phyloP scores from a whole-genome alignment of 2,329 filamentous ascomycete species.

The Coniosporium tulheliwenetii region DNA sequence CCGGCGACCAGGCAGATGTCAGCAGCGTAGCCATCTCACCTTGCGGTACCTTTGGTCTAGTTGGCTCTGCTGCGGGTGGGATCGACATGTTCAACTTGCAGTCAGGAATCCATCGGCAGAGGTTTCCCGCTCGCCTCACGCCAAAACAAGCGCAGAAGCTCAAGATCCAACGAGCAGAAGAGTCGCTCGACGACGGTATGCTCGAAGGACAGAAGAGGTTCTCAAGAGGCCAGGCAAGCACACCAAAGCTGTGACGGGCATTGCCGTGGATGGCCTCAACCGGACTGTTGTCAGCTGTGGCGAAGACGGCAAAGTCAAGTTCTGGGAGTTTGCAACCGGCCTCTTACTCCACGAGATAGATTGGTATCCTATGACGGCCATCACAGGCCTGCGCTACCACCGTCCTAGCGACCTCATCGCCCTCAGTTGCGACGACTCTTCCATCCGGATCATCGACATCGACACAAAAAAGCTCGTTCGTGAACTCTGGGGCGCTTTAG shows the following conservation, averaged over 20 bases:
- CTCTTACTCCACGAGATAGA: slow-evolving; percentile 65
- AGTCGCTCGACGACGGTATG: slow-evolving; percentile 36
- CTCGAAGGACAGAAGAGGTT: slow-evolving; percentile 22
- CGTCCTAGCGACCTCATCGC: slow-evolving; percentile 71
- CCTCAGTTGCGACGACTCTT: slow-evolving; percentile 76
- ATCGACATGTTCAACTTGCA: slow-evolving; percentile 97
- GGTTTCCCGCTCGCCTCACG: slow-evolving; percentile 68
- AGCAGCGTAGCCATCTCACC: slow-evolving; percentile 73
- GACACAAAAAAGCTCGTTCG: slow-evolving; percentile 82
- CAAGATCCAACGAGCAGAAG: slow-evolving; percentile 46
- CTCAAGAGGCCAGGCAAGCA: slow-evolving; percentile 49
- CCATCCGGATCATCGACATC: slow-evolving; percentile 77
- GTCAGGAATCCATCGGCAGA: slow-evolving; percentile 74
- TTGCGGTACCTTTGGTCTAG: slow-evolving; percentile 83
- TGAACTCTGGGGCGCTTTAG: slow-evolving; percentile 74
- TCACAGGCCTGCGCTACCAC: slow-evolving; percentile 68
- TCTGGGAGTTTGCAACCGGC: slow-evolving; percentile 90
- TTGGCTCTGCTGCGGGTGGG: slow-evolving; percentile 69
- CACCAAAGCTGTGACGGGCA: slow-evolving; percentile 65
- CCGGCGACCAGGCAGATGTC: slow-evolving; percentile 68
- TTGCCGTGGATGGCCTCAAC: slow-evolving; percentile 82
- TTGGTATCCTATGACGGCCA: slow-evolving; percentile 63
- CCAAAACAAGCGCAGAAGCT: slow-evolving; percentile 64
- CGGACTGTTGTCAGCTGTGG: slow-evolving; percentile 73
- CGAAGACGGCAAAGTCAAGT: slow-evolving; percentile 84